Conservation (phyloP, 495 filamentous ascomycete species). For the Halenospora varia region DNA sequence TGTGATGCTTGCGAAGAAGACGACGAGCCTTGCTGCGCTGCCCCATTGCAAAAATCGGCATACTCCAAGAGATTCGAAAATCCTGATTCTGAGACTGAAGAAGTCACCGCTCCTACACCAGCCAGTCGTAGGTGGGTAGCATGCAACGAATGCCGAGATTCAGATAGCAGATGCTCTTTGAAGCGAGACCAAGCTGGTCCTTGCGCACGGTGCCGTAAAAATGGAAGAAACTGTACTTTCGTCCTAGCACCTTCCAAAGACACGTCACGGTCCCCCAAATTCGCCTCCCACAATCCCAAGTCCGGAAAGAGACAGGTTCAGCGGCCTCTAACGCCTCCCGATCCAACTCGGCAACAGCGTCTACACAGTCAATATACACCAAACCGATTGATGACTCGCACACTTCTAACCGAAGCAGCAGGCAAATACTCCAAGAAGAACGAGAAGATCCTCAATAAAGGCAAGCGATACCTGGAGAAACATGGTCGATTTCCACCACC, state of each 20-base stretch:
- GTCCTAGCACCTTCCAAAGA: not conserved
- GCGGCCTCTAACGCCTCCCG: not conserved
- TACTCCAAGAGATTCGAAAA: not conserved
- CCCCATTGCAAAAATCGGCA: not conserved
- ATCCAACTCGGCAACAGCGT: not conserved
- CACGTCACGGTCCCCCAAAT: not conserved
- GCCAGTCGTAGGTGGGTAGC: conserved; percentile 2
- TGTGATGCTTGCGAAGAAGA: conserved; percentile 14
- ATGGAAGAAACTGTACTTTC: conserved; percentile 7
- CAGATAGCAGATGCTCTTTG: conserved; percentile 1
- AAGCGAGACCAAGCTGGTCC: conserved; percentile 7
- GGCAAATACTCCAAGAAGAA: not conserved
- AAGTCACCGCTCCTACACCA: not conserved
- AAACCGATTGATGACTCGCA: not conserved
- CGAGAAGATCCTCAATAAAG: not conserved
- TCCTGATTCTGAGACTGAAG: not conserved
- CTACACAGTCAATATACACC: not conserved
- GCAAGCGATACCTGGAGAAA: not conserved
- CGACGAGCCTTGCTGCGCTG: conserved; percentile 7
- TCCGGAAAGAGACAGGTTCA: not conserved
- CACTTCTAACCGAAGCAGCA: not conserved
- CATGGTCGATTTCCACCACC: not conserved
- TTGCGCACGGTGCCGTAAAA: conserved; percentile 6
- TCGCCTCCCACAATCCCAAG: not conserved
- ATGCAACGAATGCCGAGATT: conserved; percentile 15